phyloP scores from a whole-genome alignment of 1,139 yeast species.

The Arxiozyma slooffiae region DNA sequence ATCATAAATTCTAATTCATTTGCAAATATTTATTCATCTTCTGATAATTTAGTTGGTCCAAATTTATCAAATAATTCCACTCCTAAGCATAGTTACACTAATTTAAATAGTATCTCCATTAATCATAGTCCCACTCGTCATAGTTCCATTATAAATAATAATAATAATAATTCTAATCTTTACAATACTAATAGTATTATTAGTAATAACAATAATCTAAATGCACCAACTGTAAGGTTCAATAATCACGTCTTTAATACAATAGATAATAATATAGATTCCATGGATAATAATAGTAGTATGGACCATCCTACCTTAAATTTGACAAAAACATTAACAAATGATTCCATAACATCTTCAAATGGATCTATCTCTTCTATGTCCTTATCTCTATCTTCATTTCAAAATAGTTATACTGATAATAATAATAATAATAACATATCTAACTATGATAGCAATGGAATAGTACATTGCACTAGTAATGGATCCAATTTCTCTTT shows the following conservation, averaged over 20 bases:
- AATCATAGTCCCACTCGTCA: slow-evolving; percentile 1
- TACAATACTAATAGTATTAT: too few species aligned
- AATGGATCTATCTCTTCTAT: slow-evolving; percentile 8
- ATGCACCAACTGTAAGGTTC: slow-evolving; percentile 1
- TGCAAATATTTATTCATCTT: not conserved
- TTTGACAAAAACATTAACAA: slow-evolving; percentile 2
- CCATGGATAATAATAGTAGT: not conserved
- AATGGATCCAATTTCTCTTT: slow-evolving; percentile 2
- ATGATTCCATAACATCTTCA: slow-evolving; percentile 5
- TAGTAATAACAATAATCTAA: slow-evolving; percentile 1
- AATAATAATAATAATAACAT: not conserved
- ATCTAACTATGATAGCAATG: not conserved
- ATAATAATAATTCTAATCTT: not conserved
- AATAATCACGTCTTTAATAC: slow-evolving; percentile 2
- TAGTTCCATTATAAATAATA: not conserved
- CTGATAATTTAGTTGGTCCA: slow-evolving; percentile 3
- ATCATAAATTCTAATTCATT: not conserved
- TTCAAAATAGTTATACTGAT: slow-evolving; percentile 1
- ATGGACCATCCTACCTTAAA: not conserved
- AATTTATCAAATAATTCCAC: not conserved
- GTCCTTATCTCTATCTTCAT: slow-evolving; percentile 3
- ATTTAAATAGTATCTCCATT: not conserved
- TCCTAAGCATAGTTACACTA: not conserved
- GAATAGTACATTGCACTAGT: not conserved
- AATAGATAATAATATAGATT: slow-evolving; percentile 1